A percentile compares a stretch with the other conserved stretches of the same genome.
Evolutionary conservation across 345 rosid genomes (phyloP).

Genomic region (Eucalyptus brandiana): DNA sequence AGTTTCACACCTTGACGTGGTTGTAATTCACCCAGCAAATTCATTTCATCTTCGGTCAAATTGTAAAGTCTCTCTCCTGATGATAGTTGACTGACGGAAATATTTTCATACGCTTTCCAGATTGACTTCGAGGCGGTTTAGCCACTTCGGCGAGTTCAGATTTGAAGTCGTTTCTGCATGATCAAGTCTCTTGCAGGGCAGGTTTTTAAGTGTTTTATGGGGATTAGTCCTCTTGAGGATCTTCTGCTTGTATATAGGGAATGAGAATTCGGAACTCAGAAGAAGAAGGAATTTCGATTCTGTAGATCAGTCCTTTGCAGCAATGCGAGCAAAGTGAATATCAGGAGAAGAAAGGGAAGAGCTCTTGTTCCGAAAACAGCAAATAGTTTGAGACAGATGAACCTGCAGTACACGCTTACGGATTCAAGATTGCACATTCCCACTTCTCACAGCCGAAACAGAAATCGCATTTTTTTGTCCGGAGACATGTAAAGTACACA

Average conservation of each 20-base stretch:
- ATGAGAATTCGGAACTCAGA: not conserved
- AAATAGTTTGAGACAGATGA: not conserved
- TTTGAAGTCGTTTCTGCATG: not conserved
- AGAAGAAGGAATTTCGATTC: not conserved
- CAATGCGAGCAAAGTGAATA: not conserved
- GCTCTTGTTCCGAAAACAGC: not conserved
- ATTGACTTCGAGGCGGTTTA: not conserved
- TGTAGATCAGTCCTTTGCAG: not conserved
- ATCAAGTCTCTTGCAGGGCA: not conserved
- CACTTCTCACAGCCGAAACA: not conserved
- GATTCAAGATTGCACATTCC: not conserved
- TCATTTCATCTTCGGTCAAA: not conserved
- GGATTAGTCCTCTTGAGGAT: not conserved
- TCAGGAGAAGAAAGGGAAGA: not conserved
- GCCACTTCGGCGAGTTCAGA: not conserved
- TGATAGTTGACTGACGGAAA: not conserved
- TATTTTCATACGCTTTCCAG: not conserved
- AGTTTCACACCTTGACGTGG: not conserved
- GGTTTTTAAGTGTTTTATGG: not conserved
- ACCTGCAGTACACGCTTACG: not conserved
- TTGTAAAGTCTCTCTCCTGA: not conserved
- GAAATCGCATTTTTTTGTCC: not conserved
- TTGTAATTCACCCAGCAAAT: not conserved
- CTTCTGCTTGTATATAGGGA: not conserved
- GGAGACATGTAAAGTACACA: not conserved